Evolutionary conservation across 2,329 filamentous ascomycete species (phyloP), one percentile per base, ranked within the genome.

Genomic region (Cladobotryum mycophilum): DNA sequence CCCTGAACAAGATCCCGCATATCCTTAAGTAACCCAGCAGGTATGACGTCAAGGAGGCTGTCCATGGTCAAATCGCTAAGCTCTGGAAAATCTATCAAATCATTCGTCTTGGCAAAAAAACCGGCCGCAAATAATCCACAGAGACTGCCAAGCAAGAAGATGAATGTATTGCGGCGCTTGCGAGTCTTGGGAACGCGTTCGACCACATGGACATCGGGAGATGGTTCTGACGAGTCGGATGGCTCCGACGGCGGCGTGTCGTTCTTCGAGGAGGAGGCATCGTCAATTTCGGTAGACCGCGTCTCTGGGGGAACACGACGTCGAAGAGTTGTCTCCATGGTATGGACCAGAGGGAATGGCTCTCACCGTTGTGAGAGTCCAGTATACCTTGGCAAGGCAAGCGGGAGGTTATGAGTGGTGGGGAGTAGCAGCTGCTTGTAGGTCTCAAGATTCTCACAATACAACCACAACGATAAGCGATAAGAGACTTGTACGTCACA

Each of bases 111-210:
- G 30, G 91, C 92, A 60, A 99, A 93, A 68, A 96, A 90, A 30
- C 90, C 85, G 2, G 93, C 93, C 2, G 85, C 78, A n/a, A 95
- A 72, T 50, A 99, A 79, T 12, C 93, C 93, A 60, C 93, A 92
- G n/a, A 99, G 63, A 38, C 90, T 89, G 33, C 93, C 93, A 17
- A 99, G 76, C 9, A 85, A 73, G 68, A 99, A 97, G 25, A 96
- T 87, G 62, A 95, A 82, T 2, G 85, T 84, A 67, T 82, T 88
- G 55, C 85, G 82, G 59, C 88, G 81, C 70, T 92, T 95, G 56
- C 80, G 80, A 47, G 72, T 75, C 58, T 78, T 79, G 11, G 70
- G 66, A 18, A 61, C 64, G 49, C 71, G 67, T 49, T 74, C 69
- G 54, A 76, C 64, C 40, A 77, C 64, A 52, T 74, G 72, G 49